phyloP scores from a whole-genome alignment of 2,329 filamentous ascomycete species.

The Fusarium piperis region DNA sequence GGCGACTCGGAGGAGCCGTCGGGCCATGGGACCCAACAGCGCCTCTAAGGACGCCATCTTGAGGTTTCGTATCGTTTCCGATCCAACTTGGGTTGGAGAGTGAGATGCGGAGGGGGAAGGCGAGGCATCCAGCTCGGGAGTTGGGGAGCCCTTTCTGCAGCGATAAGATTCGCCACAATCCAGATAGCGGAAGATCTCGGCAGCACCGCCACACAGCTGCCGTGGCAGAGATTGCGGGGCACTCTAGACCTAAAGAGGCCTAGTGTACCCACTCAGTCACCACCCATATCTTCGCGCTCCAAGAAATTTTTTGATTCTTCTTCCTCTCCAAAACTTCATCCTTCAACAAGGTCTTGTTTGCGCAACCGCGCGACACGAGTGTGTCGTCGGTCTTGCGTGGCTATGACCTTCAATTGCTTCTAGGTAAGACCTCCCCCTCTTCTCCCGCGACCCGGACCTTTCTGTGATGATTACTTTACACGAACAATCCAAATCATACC shows the following conservation, averaged over 20 bases:
- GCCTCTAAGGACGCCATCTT: conserved; percentile 66
- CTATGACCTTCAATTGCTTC: conserved; percentile 20
- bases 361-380: conserved; percentile 33
- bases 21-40: conserved; percentile 65
- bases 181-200: conserved; percentile 36
- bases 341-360: conserved; percentile 35
- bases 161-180: conserved; percentile 42
- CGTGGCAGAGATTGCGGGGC: conserved; percentile 38
- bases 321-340: conserved; percentile 28
- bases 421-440: conserved; percentile 35
- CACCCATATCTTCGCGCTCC: conserved; percentile 37
- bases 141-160: conserved; percentile 39
- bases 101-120: conserved; percentile 31
- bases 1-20: conserved; percentile 64
- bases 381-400: conserved; percentile 22
- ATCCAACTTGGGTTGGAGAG: conserved; percentile 32
- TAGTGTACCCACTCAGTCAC: conserved; percentile 42
- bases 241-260: conserved; percentile 16
- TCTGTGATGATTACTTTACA: conserved; percentile 49
- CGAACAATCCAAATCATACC: conserved; percentile 74
- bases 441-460: conserved; percentile 15
- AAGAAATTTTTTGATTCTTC: conserved; percentile 39
- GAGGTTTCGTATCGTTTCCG: conserved; percentile 38
- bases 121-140: conserved; percentile 13
- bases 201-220: conserved; percentile 49